Evolutionary conservation across 345 rosid genomes (phyloP).

Genomic region (Gynandropsis gynandra): DNA sequence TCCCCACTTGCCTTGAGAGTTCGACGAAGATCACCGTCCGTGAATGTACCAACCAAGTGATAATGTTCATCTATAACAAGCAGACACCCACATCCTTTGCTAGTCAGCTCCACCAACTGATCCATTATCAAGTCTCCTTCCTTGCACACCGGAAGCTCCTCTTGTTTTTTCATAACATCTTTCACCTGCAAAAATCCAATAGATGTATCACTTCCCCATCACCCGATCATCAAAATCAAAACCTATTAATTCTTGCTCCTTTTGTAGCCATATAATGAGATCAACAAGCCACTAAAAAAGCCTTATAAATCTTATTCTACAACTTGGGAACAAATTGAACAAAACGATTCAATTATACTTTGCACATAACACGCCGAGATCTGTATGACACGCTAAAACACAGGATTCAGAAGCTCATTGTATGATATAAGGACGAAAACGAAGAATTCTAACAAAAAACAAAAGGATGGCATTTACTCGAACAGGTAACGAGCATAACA

Average conservation of each 20-base stretch:
- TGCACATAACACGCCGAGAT: too few relatives aligned
- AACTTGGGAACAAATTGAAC: too few relatives aligned
- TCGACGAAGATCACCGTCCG: conserved; percentile 92
- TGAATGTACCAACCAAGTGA: conserved; percentile 81
- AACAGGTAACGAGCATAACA: background rate
- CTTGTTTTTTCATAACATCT: conserved; percentile 89
- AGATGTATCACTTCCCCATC: background rate
- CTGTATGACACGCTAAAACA: too few relatives aligned
- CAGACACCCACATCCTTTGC: conserved; percentile 94
- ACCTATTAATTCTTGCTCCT: background rate
- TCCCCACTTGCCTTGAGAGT: conserved; percentile 83
- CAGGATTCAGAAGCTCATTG: too few relatives aligned
- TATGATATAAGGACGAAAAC: too few relatives aligned
- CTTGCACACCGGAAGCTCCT: conserved; percentile 80
- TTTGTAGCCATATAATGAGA: background rate
- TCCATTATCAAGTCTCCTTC: conserved; percentile 92
- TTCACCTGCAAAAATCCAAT: conserved; percentile 40
- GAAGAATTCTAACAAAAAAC: too few relatives aligned
- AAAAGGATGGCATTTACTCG: background rate
- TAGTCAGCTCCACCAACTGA: conserved; percentile 83
- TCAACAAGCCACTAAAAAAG: background rate
- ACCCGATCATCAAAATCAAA: background rate
- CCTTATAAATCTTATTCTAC: too few relatives aligned
- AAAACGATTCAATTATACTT: too few relatives aligned
- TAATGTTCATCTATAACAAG: conserved; percentile 58